phyloP scores from a whole-genome alignment of 2,329 filamentous ascomycete genomes.

The Verticillium nubilum region DNA sequence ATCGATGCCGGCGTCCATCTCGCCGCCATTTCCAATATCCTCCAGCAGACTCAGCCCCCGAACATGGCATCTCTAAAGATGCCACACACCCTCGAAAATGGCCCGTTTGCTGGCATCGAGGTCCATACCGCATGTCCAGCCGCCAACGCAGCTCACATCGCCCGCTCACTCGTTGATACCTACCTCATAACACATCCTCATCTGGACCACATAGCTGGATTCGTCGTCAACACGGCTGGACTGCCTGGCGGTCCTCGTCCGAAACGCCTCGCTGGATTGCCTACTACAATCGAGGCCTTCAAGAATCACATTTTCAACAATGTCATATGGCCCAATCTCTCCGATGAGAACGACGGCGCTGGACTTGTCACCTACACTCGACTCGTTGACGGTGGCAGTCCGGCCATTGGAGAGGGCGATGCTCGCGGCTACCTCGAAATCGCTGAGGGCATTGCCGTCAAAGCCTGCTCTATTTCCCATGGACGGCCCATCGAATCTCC shows the following conservation, averaged over 20 bases:
- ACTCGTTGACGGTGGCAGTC: constrained; percentile 82
- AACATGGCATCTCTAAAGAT: constrained; percentile 31
- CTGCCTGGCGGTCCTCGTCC: constrained; percentile 68
- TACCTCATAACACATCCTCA: constrained; percentile 97
- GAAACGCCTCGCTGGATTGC: constrained; percentile 81
- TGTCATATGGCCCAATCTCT: constrained; percentile 94
- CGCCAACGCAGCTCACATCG: constrained; percentile 77
- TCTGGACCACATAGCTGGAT: constrained; percentile 85
- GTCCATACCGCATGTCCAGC: constrained; percentile 60
- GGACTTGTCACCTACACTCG: constrained; percentile 88
- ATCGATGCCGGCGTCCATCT: constrained; percentile 92
- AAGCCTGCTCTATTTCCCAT: constrained; percentile 82
- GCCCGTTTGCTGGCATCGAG: constrained; percentile 76
- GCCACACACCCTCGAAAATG: constrained; percentile 53
- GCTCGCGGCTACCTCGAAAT: constrained; percentile 82
- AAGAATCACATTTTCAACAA: constrained; percentile 97
- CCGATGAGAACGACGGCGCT: constrained; percentile 91
- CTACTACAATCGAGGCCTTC: constrained; percentile 84
- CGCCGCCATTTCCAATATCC: constrained; percentile 73
- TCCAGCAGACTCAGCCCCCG: constrained; percentile 50
- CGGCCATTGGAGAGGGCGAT: constrained; percentile 74
- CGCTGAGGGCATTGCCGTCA: constrained; percentile 82
- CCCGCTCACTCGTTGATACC: constrained; percentile 74
- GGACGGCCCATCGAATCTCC: constrained; percentile 76
- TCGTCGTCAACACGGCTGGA: constrained; percentile 89